These are phyloP conservation scores for Solanum boliviense DNA, from an alignment of 257 asterid species.

Conservation along the genomic window DNA sequence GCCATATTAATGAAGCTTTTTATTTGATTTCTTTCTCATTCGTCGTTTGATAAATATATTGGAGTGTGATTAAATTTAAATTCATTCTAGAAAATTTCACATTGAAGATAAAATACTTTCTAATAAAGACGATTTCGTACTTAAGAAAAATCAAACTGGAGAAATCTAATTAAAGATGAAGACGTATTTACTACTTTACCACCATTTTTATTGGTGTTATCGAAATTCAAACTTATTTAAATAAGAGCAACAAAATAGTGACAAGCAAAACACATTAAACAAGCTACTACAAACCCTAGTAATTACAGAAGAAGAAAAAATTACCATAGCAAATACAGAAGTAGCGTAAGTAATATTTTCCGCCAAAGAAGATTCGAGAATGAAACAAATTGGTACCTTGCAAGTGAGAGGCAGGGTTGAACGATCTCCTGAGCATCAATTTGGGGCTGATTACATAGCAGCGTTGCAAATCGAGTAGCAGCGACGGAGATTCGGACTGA, in stretches of 20 bases:
- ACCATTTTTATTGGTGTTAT: too few species aligned
- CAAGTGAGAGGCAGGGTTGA: background rate
- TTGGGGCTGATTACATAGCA: background rate
- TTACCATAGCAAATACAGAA: background rate
- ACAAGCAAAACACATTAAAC: background rate
- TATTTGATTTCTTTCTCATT: too few species aligned
- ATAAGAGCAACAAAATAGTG: too few species aligned
- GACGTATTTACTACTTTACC: background rate
- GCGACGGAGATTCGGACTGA: background rate
- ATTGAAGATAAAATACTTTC: too few species aligned
- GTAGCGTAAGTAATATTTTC: background rate
- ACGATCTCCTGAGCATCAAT: background rate
- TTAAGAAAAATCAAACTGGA: accelerated
- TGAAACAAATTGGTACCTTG: background rate
- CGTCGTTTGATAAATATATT: too few species aligned
- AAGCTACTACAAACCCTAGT: background rate
- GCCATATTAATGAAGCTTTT: too few species aligned
- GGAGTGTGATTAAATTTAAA: too few species aligned
- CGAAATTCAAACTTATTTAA: too few species aligned
- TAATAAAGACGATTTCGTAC: too few species aligned
- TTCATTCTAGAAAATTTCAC: too few species aligned
- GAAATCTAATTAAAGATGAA: too few species aligned
- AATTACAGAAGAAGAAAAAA: background rate
- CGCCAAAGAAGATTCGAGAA: background rate
- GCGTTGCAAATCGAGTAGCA: background rate